Conservation (phyloP, 2,329 filamentous ascomycete genomes). For the Hypoxylon sp. region DNA sequence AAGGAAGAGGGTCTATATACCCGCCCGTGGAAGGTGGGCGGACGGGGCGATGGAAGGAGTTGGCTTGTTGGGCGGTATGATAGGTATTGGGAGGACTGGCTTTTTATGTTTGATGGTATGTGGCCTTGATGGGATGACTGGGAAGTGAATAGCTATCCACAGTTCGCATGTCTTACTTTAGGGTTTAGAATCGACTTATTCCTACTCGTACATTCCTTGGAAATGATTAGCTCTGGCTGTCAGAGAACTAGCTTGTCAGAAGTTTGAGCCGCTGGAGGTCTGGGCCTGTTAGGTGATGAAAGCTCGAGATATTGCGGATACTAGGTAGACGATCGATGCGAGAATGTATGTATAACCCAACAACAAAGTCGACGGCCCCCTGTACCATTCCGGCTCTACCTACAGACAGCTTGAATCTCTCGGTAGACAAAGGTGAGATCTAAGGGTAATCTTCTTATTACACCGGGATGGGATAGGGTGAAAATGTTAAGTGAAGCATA, state of each 20-base stretch:
- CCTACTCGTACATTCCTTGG: too few relatives aligned
- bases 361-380: too few relatives aligned
- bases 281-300: too few relatives aligned
- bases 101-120: constrained; percentile 62
- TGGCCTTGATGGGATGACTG: constrained; percentile 52
- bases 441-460: not conserved
- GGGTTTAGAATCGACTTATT: not conserved
- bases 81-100: constrained; percentile 62
- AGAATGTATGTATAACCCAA: too few relatives aligned
- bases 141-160: not conserved
- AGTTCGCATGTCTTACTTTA: not conserved
- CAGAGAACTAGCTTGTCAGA: too few relatives aligned
- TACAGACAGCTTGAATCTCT: too few relatives aligned
- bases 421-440: too few relatives aligned
- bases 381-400: too few relatives aligned
- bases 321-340: too few relatives aligned
- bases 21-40: constrained; percentile 58
- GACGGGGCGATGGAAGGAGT: constrained; percentile 57
- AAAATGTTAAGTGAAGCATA: not conserved
- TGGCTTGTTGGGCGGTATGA: constrained; percentile 59
- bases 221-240: too few relatives aligned
- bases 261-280: too few relatives aligned
- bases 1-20: constrained; percentile 55
- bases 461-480: not conserved
- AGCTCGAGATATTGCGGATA: too few relatives aligned